Conservation (phyloP, 176 grass and related monocot genomes). For the Phoenix dactylifera region DNA sequence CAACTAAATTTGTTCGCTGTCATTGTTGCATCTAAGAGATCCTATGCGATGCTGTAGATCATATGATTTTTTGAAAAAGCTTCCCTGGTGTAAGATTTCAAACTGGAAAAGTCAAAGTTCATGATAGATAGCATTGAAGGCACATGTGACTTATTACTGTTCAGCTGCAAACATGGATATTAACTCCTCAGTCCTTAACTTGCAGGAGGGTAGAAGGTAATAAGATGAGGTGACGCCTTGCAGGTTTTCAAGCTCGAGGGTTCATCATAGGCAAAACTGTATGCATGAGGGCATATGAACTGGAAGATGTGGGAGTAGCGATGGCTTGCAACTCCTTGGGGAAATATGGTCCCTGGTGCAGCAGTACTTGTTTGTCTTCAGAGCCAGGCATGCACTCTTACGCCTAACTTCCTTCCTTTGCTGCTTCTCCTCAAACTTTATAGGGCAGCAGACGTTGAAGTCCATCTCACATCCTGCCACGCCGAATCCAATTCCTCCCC, state of each 20-base stretch:
- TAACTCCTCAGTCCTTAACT: background rate
- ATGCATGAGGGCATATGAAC: constrained; percentile 67
- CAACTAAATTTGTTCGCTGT: too few relatives aligned
- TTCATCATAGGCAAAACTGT: constrained; percentile 83
- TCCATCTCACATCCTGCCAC: constrained; percentile 51
- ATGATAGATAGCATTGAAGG: too few relatives aligned
- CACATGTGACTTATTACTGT: too few relatives aligned
- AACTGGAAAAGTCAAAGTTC: too few relatives aligned
- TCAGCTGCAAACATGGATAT: too few relatives aligned
- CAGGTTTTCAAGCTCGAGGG: constrained; percentile 56
- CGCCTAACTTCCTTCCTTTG: constrained; percentile 48
- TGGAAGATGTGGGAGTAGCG: constrained; percentile 70
- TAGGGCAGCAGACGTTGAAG: constrained; percentile 72
- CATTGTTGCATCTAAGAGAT: too few relatives aligned
- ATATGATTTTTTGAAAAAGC: too few relatives aligned
- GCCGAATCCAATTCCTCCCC: constrained; percentile 59
- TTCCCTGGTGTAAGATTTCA: too few relatives aligned
- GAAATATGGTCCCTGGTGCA: constrained; percentile 55
- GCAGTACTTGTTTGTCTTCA: constrained; percentile 61
- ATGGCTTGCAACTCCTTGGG: constrained; percentile 49
- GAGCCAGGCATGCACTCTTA: constrained; percentile 68
- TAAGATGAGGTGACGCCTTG: constrained; percentile 62
- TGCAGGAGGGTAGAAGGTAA: constrained; percentile 73
- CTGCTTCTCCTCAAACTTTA: constrained; percentile 55
- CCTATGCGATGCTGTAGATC: too few relatives aligned